phyloP scores from a whole-genome alignment of 352 stramenopile species.

The Elongisporangium prolatum region DNA sequence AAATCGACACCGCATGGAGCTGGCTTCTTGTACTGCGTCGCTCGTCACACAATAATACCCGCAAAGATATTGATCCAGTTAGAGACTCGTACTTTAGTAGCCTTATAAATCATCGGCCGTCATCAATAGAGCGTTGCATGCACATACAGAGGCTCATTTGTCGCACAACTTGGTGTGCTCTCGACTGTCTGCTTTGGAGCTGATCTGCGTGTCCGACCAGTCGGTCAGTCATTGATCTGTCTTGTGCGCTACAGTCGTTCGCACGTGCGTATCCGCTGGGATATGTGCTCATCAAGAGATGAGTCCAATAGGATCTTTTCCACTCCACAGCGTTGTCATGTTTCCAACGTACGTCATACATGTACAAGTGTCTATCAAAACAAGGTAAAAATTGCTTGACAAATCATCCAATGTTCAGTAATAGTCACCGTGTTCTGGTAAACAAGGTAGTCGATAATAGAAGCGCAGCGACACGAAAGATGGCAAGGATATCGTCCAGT shows the following conservation, averaged over 20 bases:
- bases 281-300: not conserved
- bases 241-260: not conserved
- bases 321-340: not conserved
- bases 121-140: not conserved
- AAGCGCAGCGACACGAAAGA: not conserved
- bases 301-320: not conserved
- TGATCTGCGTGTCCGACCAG: not conserved
- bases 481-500: not conserved
- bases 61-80: no score
- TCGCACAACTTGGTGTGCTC: not conserved
- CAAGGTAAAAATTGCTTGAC: no score
- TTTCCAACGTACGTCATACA: not conserved
- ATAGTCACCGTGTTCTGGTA: not conserved
- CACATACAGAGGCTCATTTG: not conserved
- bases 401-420: no score
- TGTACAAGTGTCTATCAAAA: not conserved
- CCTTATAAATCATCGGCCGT: no score
- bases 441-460: not conserved
- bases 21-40: not conserved
- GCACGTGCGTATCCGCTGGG: not conserved
- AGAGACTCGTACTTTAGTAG: no score
- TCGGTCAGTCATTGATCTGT: not conserved
- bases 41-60: no score
- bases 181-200: not conserved
- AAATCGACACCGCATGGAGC: not conserved